Conservation (phyloP, 208 protist genomes). For the Phytomonas serpens region DNA sequence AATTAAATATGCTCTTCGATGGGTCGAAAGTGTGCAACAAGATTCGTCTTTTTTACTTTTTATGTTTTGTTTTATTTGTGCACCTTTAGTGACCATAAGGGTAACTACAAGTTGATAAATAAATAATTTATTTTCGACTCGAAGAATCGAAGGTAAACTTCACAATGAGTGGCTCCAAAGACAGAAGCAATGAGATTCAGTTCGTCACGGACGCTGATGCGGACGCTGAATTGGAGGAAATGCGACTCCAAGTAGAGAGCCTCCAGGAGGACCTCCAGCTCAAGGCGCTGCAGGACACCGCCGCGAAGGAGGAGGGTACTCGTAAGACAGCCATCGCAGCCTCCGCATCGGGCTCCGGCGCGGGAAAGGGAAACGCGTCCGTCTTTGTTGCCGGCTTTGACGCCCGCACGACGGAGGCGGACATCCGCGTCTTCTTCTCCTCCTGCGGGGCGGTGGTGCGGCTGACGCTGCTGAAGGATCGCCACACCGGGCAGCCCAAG, state of each 20-base stretch:
- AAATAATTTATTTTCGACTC: not conserved
- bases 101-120: not conserved
- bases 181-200: constrained; percentile 19
- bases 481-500: constrained; percentile 84
- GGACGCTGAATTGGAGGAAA: constrained; percentile 70
- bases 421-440: constrained; percentile 89
- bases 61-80: constrained; percentile 11
- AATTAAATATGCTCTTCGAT: not conserved
- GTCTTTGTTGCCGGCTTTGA: constrained; percentile 92
- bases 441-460: constrained; percentile 83
- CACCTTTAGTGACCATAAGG: not conserved
- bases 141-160: not conserved
- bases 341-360: constrained; percentile 1
- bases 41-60: constrained; percentile 12
- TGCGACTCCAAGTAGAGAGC: constrained; percentile 70
- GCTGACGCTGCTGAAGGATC: constrained; percentile 89
- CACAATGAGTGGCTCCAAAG: constrained; percentile 5
- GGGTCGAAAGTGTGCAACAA: not conserved
- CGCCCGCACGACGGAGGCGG: constrained; percentile 76
- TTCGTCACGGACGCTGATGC: constrained; percentile 41
- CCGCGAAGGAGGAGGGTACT: constrained; percentile 74
- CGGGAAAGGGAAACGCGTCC: constrained; percentile 57
- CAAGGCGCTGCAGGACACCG: constrained; percentile 66
- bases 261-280: constrained; percentile 84
- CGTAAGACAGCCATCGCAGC: constrained; percentile 40